These are phyloP conservation scores for Yamadazyma aaseri DNA, from an alignment of 1,139 yeast genomes.

Conservation along the genomic window DNA sequence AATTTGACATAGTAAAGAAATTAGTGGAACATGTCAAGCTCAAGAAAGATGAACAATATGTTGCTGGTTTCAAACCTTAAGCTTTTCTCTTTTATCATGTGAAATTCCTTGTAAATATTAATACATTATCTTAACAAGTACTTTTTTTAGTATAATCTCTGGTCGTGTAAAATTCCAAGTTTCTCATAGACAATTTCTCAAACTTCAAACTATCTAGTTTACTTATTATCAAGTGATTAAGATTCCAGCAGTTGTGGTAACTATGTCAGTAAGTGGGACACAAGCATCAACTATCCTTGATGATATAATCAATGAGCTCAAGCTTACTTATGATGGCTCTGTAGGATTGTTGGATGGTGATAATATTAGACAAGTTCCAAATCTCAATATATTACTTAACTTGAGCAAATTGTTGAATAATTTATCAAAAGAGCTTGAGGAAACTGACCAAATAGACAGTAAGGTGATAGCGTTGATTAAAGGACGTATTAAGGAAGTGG, in stretches of 20 bases:
- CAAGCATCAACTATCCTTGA: constrained; percentile 48
- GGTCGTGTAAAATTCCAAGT: too few species aligned
- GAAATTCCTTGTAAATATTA: constrained; percentile 9
- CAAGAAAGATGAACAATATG: constrained; percentile 33
- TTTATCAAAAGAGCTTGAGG: constrained; percentile 48
- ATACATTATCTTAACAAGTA: too few species aligned
- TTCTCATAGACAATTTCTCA: too few species aligned
- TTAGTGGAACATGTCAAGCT: constrained; percentile 36
- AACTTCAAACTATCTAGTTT: too few species aligned
- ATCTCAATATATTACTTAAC: constrained; percentile 41
- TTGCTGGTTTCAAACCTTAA: constrained; percentile 26
- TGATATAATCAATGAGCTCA: constrained; percentile 52
- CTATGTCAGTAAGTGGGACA: too few species aligned
- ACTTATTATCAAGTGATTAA: too few species aligned
- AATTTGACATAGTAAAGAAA: constrained; percentile 30
- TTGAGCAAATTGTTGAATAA: constrained; percentile 48
- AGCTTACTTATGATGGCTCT: constrained; percentile 56
- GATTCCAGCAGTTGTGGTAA: too few species aligned
- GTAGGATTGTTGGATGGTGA: constrained; percentile 64
- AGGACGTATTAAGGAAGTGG: neutral
- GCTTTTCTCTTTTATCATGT: too few species aligned
- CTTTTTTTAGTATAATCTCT: too few species aligned
- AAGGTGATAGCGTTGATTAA: constrained; percentile 22
- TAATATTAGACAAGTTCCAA: constrained; percentile 47
- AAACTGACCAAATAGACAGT: constrained; percentile 46